Evolutionary conservation across 2,329 filamentous ascomycete species (phyloP).

Genomic region (Pezicula radicicola): DNA sequence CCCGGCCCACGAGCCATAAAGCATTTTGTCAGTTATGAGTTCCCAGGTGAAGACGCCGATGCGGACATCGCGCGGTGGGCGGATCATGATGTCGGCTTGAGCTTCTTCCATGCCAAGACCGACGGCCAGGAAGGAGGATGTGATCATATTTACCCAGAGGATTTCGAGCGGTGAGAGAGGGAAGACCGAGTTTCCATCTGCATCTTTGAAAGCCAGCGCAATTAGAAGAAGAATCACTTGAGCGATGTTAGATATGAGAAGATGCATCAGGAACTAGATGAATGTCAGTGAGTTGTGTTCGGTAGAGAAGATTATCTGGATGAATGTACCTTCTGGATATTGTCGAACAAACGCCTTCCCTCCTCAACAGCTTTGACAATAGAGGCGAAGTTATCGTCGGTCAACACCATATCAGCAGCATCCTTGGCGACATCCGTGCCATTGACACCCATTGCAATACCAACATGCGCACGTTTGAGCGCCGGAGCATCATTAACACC

Average conservation of each 20-base stretch:
- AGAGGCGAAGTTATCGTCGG: slow-evolving; percentile 84
- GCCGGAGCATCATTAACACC: slow-evolving; percentile 73
- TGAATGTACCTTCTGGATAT: slow-evolving; percentile 63
- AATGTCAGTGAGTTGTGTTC: neutral
- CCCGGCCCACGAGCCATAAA: slow-evolving; percentile 64
- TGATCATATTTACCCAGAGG: slow-evolving; percentile 74
- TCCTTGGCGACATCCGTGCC: slow-evolving; percentile 74
- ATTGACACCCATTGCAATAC: slow-evolving; percentile 70
- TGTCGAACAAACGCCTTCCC: slow-evolving; percentile 66
- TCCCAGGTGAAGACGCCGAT: slow-evolving; percentile 62
- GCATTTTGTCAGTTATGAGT: slow-evolving; percentile 63
- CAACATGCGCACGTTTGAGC: slow-evolving; percentile 68
- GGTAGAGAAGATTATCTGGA: neutral
- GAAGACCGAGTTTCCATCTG: slow-evolving; percentile 57
- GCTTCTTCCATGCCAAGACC: slow-evolving; percentile 70
- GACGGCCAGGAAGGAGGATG: slow-evolving; percentile 68
- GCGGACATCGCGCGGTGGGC: slow-evolving; percentile 60
- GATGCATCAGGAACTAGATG: slow-evolving; percentile 55
- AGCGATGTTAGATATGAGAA: slow-evolving; percentile 67
- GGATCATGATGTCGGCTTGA: slow-evolving; percentile 62
- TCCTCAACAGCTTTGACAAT: slow-evolving; percentile 69
- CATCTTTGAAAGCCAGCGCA: slow-evolving; percentile 66
- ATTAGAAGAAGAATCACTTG: slow-evolving; percentile 68
- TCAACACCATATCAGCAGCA: slow-evolving; percentile 83
- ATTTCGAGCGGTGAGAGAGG: slow-evolving; percentile 71